Evolutionary conservation across 306 rosid species (phyloP).

Genomic region (Sphenostylis stenocarpa): DNA sequence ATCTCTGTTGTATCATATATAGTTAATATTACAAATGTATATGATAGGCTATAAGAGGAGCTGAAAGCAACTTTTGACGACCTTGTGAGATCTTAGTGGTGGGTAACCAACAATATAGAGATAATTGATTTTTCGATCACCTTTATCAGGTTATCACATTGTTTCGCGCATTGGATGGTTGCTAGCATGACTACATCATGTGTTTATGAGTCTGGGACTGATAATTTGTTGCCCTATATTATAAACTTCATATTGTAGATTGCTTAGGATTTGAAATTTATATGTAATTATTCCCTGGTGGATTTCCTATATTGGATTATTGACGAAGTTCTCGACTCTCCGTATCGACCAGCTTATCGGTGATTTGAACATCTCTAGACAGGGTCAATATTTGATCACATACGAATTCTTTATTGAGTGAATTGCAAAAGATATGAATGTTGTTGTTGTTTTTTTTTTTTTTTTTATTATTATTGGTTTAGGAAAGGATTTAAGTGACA

Average conservation of each 20-base stretch:
- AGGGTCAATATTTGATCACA: not conserved
- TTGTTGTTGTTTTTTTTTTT: too few relatives aligned
- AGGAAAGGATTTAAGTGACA: too few relatives aligned
- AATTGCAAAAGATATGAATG: too few relatives aligned
- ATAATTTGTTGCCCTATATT: conserved; percentile 26
- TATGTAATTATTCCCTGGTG: not conserved
- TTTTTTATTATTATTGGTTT: too few relatives aligned
- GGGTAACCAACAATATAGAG: not conserved
- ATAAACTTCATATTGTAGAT: conserved; percentile 16
- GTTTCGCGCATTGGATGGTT: conserved; percentile 23
- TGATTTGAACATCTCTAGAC: not conserved
- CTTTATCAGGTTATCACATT: conserved; percentile 7
- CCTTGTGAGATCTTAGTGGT: conserved; percentile 12
- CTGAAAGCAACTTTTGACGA: conserved; percentile 31
- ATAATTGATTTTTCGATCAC: conserved; percentile 36
- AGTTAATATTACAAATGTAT: conserved; percentile 15
- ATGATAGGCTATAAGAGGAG: conserved; percentile 19
- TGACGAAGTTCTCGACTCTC: not conserved
- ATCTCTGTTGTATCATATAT: conserved; percentile 1
- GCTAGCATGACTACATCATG: conserved; percentile 10
- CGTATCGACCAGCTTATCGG: not conserved
- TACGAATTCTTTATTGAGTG: too few relatives aligned
- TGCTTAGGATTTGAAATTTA: conserved; percentile 2
- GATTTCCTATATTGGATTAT: not conserved
- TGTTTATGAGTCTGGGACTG: conserved; percentile 20